Evolutionary conservation across 1,284 basidiomycete genomes (phyloP).

Genomic region (Apiotrichum brassicae): DNA sequence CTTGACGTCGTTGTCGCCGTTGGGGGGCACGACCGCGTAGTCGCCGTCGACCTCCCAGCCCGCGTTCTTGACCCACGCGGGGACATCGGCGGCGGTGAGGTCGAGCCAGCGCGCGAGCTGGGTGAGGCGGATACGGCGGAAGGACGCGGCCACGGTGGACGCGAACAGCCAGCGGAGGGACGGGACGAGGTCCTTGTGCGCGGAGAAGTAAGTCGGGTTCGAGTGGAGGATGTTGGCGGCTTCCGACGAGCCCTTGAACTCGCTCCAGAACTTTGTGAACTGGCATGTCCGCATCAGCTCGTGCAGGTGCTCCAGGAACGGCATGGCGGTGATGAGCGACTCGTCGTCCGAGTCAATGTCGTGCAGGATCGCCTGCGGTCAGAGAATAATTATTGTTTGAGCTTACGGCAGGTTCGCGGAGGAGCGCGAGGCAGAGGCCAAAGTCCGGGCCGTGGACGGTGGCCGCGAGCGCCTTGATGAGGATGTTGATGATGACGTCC

Average conservation of each 20-base stretch:
- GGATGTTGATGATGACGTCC: constrained; percentile 87
- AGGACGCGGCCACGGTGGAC: constrained; percentile 39
- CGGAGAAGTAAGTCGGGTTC: constrained; percentile 33
- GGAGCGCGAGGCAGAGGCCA: constrained; percentile 80
- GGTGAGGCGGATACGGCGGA: constrained; percentile 25
- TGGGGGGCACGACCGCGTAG: constrained; percentile 67
- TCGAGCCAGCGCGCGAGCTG: constrained; percentile 42
- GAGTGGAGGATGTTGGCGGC: constrained; percentile 34
- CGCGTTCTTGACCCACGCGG: constrained; percentile 57
- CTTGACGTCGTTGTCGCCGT: constrained; percentile 92
- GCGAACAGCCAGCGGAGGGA: constrained; percentile 36
- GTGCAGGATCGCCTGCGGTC: constrained; percentile 41
- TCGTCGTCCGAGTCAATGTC: constrained; percentile 61
- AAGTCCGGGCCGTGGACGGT: constrained; percentile 71
- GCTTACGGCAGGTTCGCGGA: constrained; percentile 30
- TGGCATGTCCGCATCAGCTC: constrained; percentile 75
- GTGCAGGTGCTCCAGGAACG: constrained; percentile 66
- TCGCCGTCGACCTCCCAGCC: constrained; percentile 70
- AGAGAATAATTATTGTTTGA: constrained; percentile 3
- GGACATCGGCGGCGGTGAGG: constrained; percentile 55
- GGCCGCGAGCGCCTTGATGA: constrained; percentile 83
- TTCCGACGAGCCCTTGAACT: constrained; percentile 56
- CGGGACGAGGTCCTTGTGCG: constrained; percentile 33
- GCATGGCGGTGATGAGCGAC: constrained; percentile 66
- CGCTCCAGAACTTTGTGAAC: constrained; percentile 83